Conservation (phyloP, 179 eudicot species). For the Spergularia azorica region DNA sequence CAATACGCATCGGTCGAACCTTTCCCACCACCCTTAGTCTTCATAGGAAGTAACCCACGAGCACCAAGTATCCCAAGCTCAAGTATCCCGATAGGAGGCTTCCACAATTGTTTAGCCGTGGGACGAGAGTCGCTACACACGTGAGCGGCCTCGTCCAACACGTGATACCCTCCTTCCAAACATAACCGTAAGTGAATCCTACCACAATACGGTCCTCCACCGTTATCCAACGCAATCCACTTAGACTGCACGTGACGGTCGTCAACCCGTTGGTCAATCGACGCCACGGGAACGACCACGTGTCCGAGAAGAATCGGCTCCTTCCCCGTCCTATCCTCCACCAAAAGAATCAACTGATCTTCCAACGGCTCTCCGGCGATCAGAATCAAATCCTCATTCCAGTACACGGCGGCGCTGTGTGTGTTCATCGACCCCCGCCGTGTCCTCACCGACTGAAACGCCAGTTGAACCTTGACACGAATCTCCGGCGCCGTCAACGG, state of each 20-base stretch:
- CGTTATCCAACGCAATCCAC: constrained; percentile 67
- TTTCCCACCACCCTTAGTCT: constrained; percentile 65
- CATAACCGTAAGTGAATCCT: constrained; percentile 67
- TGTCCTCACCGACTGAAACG: constrained; percentile 75
- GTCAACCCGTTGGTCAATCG: constrained; percentile 78
- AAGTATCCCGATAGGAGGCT: constrained; percentile 71
- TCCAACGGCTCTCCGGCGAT: constrained; percentile 90
- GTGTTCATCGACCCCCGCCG: constrained; percentile 69
- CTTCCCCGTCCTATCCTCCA: constrained; percentile 74
- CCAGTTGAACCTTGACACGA: constrained; percentile 72
- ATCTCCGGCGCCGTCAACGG: constrained; percentile 84
- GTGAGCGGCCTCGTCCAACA: constrained; percentile 95
- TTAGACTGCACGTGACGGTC: constrained; percentile 73
- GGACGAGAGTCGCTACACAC: constrained; percentile 90
- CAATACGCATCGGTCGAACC: constrained; percentile 96
- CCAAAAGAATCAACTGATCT: constrained; percentile 64
- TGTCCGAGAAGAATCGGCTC: constrained; percentile 82
- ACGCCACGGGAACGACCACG: constrained; percentile 61
- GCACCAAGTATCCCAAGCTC: constrained; percentile 93
- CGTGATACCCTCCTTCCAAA: constrained; percentile 96
- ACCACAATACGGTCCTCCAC: constrained; percentile 54
- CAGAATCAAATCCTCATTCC: constrained; percentile 76
- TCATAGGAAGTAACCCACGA: constrained; percentile 82
- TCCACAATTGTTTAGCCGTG: constrained; percentile 93
- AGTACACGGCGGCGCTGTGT: constrained; percentile 58